Conservation (phyloP, 2,329 filamentous ascomycete species). For the Ceratocystis cubensis region DNA sequence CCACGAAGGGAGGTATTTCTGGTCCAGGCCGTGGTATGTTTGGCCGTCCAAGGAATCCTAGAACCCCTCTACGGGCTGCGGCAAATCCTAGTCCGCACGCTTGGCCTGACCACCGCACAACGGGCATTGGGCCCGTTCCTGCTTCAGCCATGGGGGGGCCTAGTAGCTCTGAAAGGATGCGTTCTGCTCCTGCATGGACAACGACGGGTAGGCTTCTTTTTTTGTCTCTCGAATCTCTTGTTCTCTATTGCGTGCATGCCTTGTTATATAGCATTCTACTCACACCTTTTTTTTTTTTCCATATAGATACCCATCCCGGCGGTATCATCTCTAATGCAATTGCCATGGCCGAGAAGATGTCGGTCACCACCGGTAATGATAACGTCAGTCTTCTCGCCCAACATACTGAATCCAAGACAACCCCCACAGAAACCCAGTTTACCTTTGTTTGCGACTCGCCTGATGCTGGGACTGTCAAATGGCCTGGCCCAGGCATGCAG, state of each 20-base stretch:
- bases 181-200: neutral
- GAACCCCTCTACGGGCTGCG: constrained; percentile 49
- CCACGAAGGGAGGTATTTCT: constrained; percentile 51
- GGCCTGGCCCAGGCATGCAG: constrained; percentile 45
- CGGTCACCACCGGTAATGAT: constrained; percentile 54
- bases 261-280: constrained; percentile 20
- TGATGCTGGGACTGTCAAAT: constrained; percentile 64
- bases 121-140: constrained; percentile 19
- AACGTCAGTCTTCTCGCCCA: constrained; percentile 68
- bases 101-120: constrained; percentile 17
- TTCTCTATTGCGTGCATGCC: neutral
- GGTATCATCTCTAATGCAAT: constrained; percentile 91
- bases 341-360: constrained; percentile 66
- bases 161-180: constrained; percentile 36
- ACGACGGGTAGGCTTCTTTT: constrained; percentile 2
- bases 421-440: constrained; percentile 72
- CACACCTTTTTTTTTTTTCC: neutral
- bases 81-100: constrained; percentile 3
- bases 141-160: constrained; percentile 22
- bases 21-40: constrained; percentile 76
- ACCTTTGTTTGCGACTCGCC: constrained; percentile 94
- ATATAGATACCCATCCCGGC: constrained; percentile 35
- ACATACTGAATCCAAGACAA: constrained; percentile 46
- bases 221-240: neutral
- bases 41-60: constrained; percentile 51